A percentile compares a stretch with the other conserved stretches of the same genome.
Conservation (phyloP, 2,329 filamentous ascomycete genomes). For the Aspergillus intermedius region DNA sequence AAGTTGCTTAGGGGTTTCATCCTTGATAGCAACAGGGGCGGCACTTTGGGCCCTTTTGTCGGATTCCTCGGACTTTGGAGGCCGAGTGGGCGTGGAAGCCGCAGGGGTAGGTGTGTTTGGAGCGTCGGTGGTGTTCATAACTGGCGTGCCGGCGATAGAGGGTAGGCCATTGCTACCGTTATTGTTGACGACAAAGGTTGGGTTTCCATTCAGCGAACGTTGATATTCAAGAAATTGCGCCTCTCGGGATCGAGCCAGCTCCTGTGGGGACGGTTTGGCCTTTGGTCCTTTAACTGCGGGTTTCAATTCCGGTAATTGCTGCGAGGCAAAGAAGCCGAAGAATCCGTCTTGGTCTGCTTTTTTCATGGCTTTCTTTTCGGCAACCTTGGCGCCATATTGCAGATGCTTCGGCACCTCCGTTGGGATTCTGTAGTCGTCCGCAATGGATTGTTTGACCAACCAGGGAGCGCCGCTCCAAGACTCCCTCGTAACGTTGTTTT, state of each 20-base stretch:
- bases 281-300: constrained; percentile 66
- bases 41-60: constrained; percentile 29
- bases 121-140: background rate
- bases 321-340: constrained; percentile 46
- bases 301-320: constrained; percentile 65
- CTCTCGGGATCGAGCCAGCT: constrained; percentile 41
- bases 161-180: constrained; percentile 8
- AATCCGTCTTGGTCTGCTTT: constrained; percentile 46
- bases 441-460: constrained; percentile 83
- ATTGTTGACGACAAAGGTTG: constrained; percentile 31
- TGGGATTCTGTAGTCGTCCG: constrained; percentile 75
- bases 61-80: constrained; percentile 24
- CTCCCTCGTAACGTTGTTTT: constrained; percentile 86
- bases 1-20: constrained; percentile 50
- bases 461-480: constrained; percentile 95
- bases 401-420: constrained; percentile 79
- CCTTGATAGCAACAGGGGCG: constrained; percentile 38
- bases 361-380: constrained; percentile 69
- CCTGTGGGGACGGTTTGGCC: constrained; percentile 44
- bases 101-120: background rate
- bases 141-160: no score
- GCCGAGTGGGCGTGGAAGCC: constrained; percentile 21
- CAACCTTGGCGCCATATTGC: constrained; percentile 70
- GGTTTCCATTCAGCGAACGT: constrained; percentile 39
- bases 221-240: constrained; percentile 46